Percentiles rank a stretch among this genome's conserved stretches.
Conservation (phyloP, 805 yeast genomes). For the Metschnikowia similis region DNA sequence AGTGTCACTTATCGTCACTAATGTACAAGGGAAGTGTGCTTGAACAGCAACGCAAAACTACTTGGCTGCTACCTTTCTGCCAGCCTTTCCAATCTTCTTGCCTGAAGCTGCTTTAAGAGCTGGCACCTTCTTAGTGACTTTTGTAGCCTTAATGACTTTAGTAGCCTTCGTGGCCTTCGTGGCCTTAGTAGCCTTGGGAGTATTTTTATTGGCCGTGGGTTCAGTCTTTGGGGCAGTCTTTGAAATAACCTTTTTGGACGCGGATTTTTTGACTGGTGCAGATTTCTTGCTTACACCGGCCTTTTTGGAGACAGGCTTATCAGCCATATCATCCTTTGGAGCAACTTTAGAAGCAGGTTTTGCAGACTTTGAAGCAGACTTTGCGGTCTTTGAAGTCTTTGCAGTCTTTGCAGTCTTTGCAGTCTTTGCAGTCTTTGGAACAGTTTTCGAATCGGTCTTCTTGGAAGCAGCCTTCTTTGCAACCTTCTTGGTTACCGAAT, state of each 20-base stretch:
- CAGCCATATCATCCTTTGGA: slow-evolving; percentile 19
- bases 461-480: not conserved
- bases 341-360: slow-evolving; percentile 56
- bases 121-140: not conserved
- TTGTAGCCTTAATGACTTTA: not conserved
- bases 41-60: slow-evolving; percentile 2
- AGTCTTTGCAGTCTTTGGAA: slow-evolving; percentile 22
- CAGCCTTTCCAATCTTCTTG: slow-evolving; percentile 1
- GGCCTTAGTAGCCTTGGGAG: not conserved
- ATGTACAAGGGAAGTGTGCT: slow-evolving; percentile 11
- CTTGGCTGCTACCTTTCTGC: not conserved
- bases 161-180: not conserved
- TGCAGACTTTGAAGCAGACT: not conserved
- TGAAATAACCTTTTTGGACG: slow-evolving; percentile 27
- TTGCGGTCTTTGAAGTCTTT: slow-evolving; percentile 1
- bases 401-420: not conserved
- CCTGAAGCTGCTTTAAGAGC: not conserved
- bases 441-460: slow-evolving; percentile 54
- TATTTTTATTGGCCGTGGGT: not conserved
- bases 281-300: not conserved
- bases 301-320: not conserved
- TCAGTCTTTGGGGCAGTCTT: not conserved
- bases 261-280: slow-evolving; percentile 47
- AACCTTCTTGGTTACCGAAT: slow-evolving; percentile 5
- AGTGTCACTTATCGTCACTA: slow-evolving; percentile 3